phyloP scores from a whole-genome alignment of 2,329 filamentous ascomycete genomes.

The Sclerotinia glacialis region DNA sequence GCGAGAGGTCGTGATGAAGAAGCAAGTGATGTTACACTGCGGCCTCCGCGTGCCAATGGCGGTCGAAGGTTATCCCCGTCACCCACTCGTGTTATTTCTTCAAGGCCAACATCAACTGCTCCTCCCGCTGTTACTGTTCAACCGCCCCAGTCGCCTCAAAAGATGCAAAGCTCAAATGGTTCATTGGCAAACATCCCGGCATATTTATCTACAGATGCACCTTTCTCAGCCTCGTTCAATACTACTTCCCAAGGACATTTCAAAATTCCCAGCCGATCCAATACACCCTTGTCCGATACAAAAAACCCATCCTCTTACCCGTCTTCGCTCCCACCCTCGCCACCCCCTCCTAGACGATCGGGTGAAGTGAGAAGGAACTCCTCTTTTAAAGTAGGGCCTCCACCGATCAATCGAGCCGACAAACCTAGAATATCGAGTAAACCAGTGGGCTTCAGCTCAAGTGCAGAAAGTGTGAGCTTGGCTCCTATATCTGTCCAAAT shows the following conservation, averaged over 20 bases:
- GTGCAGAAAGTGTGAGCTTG: slow-evolving; percentile 37
- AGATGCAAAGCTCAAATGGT: slow-evolving; percentile 38
- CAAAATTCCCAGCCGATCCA: slow-evolving; percentile 54
- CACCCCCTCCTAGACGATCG: slow-evolving; percentile 62
- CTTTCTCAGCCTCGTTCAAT: slow-evolving; percentile 43
- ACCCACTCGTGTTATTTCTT: slow-evolving; percentile 29
- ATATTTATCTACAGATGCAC: slow-evolving; percentile 34
- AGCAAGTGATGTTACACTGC: slow-evolving; percentile 29
- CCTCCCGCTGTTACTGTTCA: slow-evolving; percentile 64
- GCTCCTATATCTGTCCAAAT: slow-evolving; percentile 26
- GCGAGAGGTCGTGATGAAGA: slow-evolving; percentile 34
- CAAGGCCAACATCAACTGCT: slow-evolving; percentile 28
- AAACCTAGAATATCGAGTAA: slow-evolving; percentile 63
- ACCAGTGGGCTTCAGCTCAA: slow-evolving; percentile 35
- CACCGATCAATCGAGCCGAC: slow-evolving; percentile 75
- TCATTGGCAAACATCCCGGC: slow-evolving; percentile 31
- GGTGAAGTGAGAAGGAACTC: slow-evolving; percentile 53
- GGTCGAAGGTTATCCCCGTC: slow-evolving; percentile 35
- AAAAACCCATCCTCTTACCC: slow-evolving; percentile 49
- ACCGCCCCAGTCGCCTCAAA: slow-evolving; percentile 67
- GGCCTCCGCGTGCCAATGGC: slow-evolving; percentile 29
- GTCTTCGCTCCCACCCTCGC: slow-evolving; percentile 56
- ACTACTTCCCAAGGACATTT: slow-evolving; percentile 45
- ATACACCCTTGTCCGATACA: slow-evolving; percentile 51
- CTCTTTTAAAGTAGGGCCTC: slow-evolving; percentile 50